Base-by-base conservation (phyloP, 495 filamentous ascomycete species). In the Chaetomium cochliodes region DNA sequence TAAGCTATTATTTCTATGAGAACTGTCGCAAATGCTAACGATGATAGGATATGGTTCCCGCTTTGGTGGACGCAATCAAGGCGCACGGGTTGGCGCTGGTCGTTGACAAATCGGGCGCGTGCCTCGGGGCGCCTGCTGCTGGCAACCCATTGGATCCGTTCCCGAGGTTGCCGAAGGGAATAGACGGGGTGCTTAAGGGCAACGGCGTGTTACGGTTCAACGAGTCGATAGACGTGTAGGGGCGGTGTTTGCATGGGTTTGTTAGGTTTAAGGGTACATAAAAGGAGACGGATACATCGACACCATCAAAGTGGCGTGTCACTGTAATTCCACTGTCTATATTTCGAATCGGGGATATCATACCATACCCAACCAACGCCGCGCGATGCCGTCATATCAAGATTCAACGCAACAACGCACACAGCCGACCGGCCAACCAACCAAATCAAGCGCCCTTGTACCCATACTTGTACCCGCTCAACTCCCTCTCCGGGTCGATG, bases 201-300 rank as follows among this genome's bases (percentile, higher is more conserved):
- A 90, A 96, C 70, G 94, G 93, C 5, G 87, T 98, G 58, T 78
- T 98, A 70, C 81, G 88, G 73, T 98, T 98, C 73, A 93, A 93
- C 74, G 92, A 96, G 76, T 91, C 86, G 70, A 92, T 98, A 77
- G 93, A 97, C 67, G 93, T 97, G 83, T 98, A 73, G 62, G 37
- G 55, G 28, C 12, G 30, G 41, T 52, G 47, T 42, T 18, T 42
- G 26, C 41, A 47, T 55, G 52, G 26, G n/a, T 37, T 13, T 13
- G n/a, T 22, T 12, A 18, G 28, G 5, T 13, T 59, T 37, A 22
- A 11, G n/a, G 59, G 59, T 39, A 52, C 23, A 53, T 41, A 62
- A 62, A 62, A 62, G 18, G 59, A 44, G 13, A 44, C 16, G 41
- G 5, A 44, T 15, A 18, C 41, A 44, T 44, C 13, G 41, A 18